These are phyloP conservation scores for Choiromyces venosus DNA, from an alignment of 495 filamentous ascomycete genomes.

Conservation along the genomic window DNA sequence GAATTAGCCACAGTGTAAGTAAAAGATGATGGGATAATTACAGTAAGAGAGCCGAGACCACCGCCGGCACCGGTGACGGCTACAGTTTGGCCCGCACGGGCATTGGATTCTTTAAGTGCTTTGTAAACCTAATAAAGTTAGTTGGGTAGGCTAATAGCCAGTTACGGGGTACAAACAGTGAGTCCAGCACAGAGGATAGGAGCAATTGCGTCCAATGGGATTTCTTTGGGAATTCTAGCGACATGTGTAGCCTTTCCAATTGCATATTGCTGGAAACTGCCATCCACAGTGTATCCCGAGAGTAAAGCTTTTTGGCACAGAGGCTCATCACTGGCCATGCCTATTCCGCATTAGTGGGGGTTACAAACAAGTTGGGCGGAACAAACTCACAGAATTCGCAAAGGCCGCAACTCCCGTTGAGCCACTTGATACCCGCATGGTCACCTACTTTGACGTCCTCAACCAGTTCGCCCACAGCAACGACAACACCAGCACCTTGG, in stretches of 20 bases:
- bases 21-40: conserved; percentile 6
- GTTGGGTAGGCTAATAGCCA: not conserved
- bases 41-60: conserved; percentile 72
- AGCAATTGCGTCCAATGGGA: conserved; percentile 68
- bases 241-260: conserved; percentile 80
- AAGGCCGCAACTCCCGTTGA: conserved; percentile 72
- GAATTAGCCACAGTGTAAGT: conserved; percentile 2
- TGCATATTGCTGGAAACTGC: conserved; percentile 86
- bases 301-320: conserved; percentile 67
- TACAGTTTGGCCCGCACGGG: conserved; percentile 66
- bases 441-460: conserved; percentile 71
- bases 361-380: not conserved
- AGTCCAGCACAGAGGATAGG: conserved; percentile 84
- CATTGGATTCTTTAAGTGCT: conserved; percentile 77
- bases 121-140: conserved; percentile 59
- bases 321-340: conserved; percentile 55
- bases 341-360: conserved; percentile 6
- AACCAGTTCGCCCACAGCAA: conserved; percentile 68
- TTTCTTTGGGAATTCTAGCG: conserved; percentile 68
- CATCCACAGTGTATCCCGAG: conserved; percentile 87
- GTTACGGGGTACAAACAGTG: conserved; percentile 50
- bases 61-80: conserved; percentile 87
- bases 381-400: conserved; percentile 74
- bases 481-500: conserved; percentile 67
- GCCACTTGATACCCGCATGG: conserved; percentile 82